These are phyloP conservation scores for Clitopilus passeckerianus DNA, from an alignment of 768 basidiomycete genomes.

Conservation along the genomic window DNA sequence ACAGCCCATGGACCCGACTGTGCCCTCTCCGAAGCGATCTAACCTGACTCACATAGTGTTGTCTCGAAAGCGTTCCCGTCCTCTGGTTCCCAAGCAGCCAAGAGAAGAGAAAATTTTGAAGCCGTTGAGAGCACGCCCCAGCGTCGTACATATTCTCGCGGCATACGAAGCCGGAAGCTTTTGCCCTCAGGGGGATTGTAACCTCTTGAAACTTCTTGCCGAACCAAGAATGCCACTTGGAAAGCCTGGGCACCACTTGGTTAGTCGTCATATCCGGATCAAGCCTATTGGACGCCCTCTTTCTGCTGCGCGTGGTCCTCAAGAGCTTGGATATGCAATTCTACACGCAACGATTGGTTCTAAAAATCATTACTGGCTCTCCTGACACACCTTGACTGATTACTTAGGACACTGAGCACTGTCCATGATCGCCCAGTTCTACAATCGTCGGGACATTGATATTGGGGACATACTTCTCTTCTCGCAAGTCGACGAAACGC, in stretches of 20 bases:
- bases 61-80: background rate
- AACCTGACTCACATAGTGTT: background rate
- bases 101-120: background rate
- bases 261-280: background rate
- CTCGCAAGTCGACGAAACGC: background rate
- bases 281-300: background rate
- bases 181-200: background rate
- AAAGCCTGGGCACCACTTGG: background rate
- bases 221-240: background rate
- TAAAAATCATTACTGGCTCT: background rate
- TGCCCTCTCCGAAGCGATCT: too few species aligned
- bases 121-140: background rate
- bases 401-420: background rate
- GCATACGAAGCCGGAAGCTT: background rate
- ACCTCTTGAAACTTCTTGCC: background rate
- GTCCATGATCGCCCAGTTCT: background rate
- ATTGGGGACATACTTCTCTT: background rate
- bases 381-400: background rate
- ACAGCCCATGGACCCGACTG: too few species aligned
- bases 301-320: background rate
- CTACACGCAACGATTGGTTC: background rate
- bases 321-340: background rate
- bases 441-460: background rate
- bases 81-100: background rate
- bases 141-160: background rate